Conservation (phyloP, 805 yeast species). For the Schizosaccharomyces japonicus region DNA sequence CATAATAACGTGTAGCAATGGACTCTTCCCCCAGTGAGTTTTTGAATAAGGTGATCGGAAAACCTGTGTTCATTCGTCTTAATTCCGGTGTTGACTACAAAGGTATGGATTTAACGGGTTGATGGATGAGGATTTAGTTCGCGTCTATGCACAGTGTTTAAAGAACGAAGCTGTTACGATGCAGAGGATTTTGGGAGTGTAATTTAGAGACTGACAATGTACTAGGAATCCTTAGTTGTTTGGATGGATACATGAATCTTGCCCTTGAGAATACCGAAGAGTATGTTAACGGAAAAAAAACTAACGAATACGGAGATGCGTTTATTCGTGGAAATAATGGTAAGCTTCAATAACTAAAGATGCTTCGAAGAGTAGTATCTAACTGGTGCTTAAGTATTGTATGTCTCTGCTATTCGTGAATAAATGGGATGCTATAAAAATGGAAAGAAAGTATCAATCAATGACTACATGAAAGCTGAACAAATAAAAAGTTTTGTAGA, state of each 20-base stretch:
- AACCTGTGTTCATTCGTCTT: conserved; percentile 57
- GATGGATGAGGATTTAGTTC: too few species aligned
- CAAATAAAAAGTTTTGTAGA: too few species aligned
- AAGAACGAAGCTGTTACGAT: too few species aligned
- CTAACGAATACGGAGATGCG: conserved; percentile 45
- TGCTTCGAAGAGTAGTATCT: background rate
- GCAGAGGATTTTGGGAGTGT: too few species aligned
- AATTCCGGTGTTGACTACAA: conserved; percentile 69
- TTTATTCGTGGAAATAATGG: conserved; percentile 75
- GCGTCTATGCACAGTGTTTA: too few species aligned
- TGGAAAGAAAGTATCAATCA: too few species aligned
- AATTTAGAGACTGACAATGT: background rate
- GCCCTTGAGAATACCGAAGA: conserved; percentile 64
- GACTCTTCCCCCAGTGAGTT: conserved; percentile 19
- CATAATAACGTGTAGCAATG: background rate
- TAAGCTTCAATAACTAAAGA: conserved; percentile 18
- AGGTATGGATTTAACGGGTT: conserved; percentile 21
- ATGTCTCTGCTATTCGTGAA: background rate
- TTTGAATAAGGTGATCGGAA: conserved; percentile 54
- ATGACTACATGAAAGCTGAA: too few species aligned
- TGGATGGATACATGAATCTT: conserved; percentile 92
- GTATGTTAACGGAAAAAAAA: conserved; percentile 25
- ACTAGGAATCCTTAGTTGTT: conserved; percentile 42
- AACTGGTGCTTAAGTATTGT: background rate
- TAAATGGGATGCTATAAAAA: too few species aligned